A percentile compares a stretch with the other conserved stretches of the same genome.
Evolutionary conservation across 257 asterid genomes (phyloP).

Genomic region (Nicotiana tabacum): DNA sequence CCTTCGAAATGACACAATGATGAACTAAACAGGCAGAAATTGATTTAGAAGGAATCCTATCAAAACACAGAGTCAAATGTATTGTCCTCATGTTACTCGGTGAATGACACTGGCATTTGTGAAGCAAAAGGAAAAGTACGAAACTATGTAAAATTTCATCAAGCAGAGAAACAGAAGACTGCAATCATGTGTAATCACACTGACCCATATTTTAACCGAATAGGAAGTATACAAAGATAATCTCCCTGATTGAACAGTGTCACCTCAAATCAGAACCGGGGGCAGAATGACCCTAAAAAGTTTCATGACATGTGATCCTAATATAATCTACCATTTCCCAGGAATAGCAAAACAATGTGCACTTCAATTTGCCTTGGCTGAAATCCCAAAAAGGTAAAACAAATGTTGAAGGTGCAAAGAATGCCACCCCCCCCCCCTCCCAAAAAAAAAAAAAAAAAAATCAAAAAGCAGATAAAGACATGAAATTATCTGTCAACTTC

Average conservation of each 20-base stretch:
- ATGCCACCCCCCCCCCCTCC: not conserved
- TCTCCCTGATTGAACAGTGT: not conserved
- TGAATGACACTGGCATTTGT: not conserved
- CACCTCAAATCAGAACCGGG: not conserved
- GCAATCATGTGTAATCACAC: not conserved
- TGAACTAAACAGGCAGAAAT: not conserved
- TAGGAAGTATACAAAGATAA: not conserved
- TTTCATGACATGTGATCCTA: slow-evolving; percentile 2
- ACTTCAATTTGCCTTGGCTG: not conserved
- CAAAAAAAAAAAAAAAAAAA: not conserved
- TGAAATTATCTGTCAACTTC: not conserved
- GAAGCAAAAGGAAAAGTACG: not conserved
- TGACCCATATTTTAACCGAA: not conserved
- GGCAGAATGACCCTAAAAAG: not conserved
- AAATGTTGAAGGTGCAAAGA: not conserved
- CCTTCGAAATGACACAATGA: not conserved
- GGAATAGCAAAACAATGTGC: not conserved
- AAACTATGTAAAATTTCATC: not conserved
- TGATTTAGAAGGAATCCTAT: not conserved
- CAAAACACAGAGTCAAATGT: not conserved
- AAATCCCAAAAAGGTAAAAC: not conserved
- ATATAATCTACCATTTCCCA: not conserved
- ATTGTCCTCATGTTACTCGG: not conserved
- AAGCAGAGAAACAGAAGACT: not conserved
- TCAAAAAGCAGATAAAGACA: not conserved